Base-by-base conservation (phyloP, 2,329 filamentous ascomycete species). In the Scedosporium minutisporum region DNA sequence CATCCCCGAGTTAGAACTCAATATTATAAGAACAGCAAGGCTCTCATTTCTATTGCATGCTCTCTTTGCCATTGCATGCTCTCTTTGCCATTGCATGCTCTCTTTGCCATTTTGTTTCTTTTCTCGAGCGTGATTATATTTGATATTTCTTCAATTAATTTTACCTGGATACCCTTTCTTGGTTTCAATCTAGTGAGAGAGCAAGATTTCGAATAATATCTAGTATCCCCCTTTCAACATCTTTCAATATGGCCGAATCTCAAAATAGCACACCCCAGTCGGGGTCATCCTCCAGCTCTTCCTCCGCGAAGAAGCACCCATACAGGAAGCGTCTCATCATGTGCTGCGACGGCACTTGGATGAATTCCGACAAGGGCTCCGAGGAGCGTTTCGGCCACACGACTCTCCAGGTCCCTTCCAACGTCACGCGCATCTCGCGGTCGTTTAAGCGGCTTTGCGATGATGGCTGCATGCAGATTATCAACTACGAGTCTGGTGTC, bases 401-500 rank as follows among this genome's bases (percentile, higher is more conserved):
- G n/a, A 75, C 70, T 16, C 71, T 81, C 42, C 79, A 83, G 66
- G 71, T 81, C 18, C 80, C 82, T 0, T 85, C 83, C 59, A 87
- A 87, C 65, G 82, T 87, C 51, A 86, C 83, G 16, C 80, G 83
- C 23, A 82, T 87, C 62, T 81, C 81, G 12, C 79, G 83, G 46
- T 82, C 81, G 62, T 80, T 87, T 67, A 80, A 79, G 65, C 77
- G 78, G 44, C 73, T 69, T 46, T 81, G 79, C 67, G 73, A 69
- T 41, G 81, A 85, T 68, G 80, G 80, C 38, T 79, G 74, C 18
- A 75, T 82, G 51, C 84, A 87, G 69, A 79, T 87, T 65, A 80
- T 86, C 63, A 82, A 80, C 67, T 87, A 87, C 68, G 82, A 85
- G 68, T 81, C 82, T 7, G 84, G 84, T 21, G 82, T 87, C 29